A percentile compares a stretch with the other conserved stretches of the same genome.
phyloP scores from a whole-genome alignment of 768 basidiomycete species.

The Fomitopsis serialis region DNA sequence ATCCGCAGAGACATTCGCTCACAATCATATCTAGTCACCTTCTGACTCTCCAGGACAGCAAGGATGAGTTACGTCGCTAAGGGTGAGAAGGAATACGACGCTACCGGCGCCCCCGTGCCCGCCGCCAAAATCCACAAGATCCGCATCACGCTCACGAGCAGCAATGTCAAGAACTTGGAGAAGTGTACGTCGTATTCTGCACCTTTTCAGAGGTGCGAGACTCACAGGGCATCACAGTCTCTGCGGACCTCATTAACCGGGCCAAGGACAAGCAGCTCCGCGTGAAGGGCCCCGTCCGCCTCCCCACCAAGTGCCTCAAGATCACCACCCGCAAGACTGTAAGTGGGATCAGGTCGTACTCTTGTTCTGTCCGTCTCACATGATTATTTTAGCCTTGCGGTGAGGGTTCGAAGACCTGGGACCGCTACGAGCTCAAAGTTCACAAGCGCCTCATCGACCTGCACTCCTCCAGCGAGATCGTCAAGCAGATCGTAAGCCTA shows the following conservation, averaged over 20 bases:
- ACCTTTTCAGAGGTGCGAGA: background rate
- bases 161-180: conserved; percentile 97
- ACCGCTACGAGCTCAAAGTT: conserved; percentile 97
- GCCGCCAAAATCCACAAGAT: conserved; percentile 97
- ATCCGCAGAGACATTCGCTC: background rate
- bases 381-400: conserved; percentile 74
- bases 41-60: conserved; percentile 53
- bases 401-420: conserved; percentile 99
- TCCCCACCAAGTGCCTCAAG: conserved; percentile 98
- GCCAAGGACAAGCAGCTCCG: conserved; percentile 99
- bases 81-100: conserved; percentile 97
- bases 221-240: conserved; percentile 54
- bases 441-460: conserved; percentile 99
- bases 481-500: conserved; percentile 96
- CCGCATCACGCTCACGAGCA: conserved; percentile 96
- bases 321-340: conserved; percentile 99
- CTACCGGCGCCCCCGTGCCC: conserved; percentile 79
- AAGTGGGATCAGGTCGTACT: conserved; percentile 27
- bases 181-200: conserved; percentile 62
- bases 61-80: conserved; percentile 99
- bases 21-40: conserved; percentile 55
- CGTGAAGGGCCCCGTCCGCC: conserved; percentile 97
- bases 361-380: background rate
- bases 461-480: conserved; percentile 96
- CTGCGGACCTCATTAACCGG: conserved; percentile 91